Percentiles rank a stretch among this genome's conserved stretches.
phyloP scores from a whole-genome alignment of 306 rosid species.

The Casuarina glauca region DNA sequence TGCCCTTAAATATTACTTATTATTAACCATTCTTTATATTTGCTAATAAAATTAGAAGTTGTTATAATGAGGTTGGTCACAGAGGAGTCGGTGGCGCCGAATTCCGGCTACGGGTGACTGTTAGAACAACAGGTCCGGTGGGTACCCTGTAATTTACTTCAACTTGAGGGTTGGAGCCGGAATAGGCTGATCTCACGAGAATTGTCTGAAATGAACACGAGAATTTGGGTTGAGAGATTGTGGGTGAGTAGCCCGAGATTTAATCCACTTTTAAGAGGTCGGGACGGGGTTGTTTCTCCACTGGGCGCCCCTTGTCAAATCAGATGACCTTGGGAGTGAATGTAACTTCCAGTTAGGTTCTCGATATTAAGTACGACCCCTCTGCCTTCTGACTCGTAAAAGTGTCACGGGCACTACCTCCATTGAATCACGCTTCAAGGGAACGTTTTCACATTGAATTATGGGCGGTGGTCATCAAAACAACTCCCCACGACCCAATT shows the following conservation, averaged over 20 bases:
- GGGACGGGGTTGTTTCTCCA: conserved; percentile 1
- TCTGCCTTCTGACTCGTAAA: background rate
- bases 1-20: background rate
- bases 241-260: background rate
- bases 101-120: conserved; percentile 33
- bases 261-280: conserved; percentile 10
- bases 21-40: background rate
- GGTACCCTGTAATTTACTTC: background rate
- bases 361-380: conserved; percentile 22
- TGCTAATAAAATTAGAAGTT: conserved; percentile 11
- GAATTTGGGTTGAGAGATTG: conserved; percentile 18
- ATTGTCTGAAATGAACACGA: conserved; percentile 32
- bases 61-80: conserved; percentile 1
- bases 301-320: conserved; percentile 12
- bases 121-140: conserved; percentile 17
- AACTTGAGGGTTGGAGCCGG: background rate
- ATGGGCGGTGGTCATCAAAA: too few species aligned
- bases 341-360: conserved; percentile 22
- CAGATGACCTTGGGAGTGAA: conserved; percentile 18
- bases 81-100: conserved; percentile 35
- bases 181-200: conserved; percentile 35
- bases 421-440: too few species aligned
- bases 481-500: too few species aligned
- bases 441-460: background rate
- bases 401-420: background rate